These are phyloP conservation scores for Saccharomyces kudriavzevii DNA, from an alignment of 805 yeast genomes.

Conservation along the genomic window DNA sequence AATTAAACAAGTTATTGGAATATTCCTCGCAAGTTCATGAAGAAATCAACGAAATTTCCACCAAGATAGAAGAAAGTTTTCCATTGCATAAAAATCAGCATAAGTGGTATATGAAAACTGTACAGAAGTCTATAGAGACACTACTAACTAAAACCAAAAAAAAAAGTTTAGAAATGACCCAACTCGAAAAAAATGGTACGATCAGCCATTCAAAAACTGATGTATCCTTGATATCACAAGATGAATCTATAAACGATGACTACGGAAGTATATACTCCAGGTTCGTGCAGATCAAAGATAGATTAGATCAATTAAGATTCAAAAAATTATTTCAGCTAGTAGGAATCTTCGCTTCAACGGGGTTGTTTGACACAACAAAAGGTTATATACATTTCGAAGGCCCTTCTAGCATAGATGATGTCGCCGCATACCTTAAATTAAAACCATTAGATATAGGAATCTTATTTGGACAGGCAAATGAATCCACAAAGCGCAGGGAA, in stretches of 20 bases:
- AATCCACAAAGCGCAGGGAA: slow-evolving; percentile 2
- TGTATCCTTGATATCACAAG: background rate
- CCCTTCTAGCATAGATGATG: background rate
- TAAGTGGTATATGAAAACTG: slow-evolving; percentile 3
- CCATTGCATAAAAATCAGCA: background rate
- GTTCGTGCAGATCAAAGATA: slow-evolving; percentile 13
- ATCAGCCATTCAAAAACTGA: background rate
- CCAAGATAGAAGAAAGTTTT: slow-evolving; percentile 8
- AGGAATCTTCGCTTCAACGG: slow-evolving; percentile 9
- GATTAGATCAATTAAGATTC: slow-evolving; percentile 8
- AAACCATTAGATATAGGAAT: slow-evolving; percentile 6
- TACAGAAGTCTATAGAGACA: slow-evolving; percentile 5
- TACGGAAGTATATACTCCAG: slow-evolving; percentile 23
- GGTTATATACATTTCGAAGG: background rate
- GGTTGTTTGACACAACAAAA: slow-evolving; percentile 7
- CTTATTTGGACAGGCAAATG: background rate
- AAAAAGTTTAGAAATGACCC: slow-evolving; percentile 2
- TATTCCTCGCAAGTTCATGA: slow-evolving; percentile 17
- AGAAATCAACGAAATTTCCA: slow-evolving; percentile 14
- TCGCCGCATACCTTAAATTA: slow-evolving; percentile 5
- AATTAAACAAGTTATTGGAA: slow-evolving; percentile 24
- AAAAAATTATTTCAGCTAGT: slow-evolving; percentile 17
- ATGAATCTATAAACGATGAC: slow-evolving; percentile 13
- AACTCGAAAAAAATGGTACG: background rate
- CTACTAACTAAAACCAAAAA: slow-evolving; percentile 2